Percentiles rank a stretch among this genome's conserved stretches.
Evolutionary conservation across 2,329 filamentous ascomycete genomes (phyloP).

Genomic region (Rosellinia necatrix): DNA sequence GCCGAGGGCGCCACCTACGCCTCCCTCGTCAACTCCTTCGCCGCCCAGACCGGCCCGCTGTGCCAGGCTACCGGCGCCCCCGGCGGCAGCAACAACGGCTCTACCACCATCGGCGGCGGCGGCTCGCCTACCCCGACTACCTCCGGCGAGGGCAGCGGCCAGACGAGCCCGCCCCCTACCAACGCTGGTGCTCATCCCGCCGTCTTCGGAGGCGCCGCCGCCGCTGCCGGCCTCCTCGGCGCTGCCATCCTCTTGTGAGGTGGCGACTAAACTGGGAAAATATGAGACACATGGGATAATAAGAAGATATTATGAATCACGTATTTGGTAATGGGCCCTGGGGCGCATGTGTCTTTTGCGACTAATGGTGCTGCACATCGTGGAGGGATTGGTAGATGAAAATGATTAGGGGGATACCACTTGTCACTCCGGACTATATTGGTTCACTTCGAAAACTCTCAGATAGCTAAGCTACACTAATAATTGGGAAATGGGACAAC

Average conservation of each 20-base stretch:
- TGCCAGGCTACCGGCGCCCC: constrained; percentile 6
- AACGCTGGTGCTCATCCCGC: constrained; percentile 12
- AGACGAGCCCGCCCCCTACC: neutral
- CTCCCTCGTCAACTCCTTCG: constrained; percentile 20
- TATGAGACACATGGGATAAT: neutral
- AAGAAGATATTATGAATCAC: neutral
- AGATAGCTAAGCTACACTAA: too few relatives aligned
- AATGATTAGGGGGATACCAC: too few relatives aligned
- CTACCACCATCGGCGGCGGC: neutral
- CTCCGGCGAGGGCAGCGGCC: neutral
- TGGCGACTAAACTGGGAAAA: neutral
- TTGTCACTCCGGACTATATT: too few relatives aligned
- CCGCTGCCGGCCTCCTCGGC: constrained; percentile 16
- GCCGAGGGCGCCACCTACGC: constrained; percentile 7
- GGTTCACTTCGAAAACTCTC: too few relatives aligned
- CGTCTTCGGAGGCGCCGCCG: constrained; percentile 10
- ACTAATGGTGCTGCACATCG: neutral
- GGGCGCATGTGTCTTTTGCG: neutral
- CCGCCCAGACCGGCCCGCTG: constrained; percentile 19
- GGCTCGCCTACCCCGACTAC: neutral
- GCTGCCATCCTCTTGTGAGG: constrained; percentile 10
- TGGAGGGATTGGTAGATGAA: neutral
- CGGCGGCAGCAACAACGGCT: neutral
- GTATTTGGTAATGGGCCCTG: neutral
- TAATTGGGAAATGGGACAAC: too few relatives aligned